phyloP scores from a whole-genome alignment of 2,329 filamentous ascomycete genomes.

The Emericellopsis cladophorae region DNA sequence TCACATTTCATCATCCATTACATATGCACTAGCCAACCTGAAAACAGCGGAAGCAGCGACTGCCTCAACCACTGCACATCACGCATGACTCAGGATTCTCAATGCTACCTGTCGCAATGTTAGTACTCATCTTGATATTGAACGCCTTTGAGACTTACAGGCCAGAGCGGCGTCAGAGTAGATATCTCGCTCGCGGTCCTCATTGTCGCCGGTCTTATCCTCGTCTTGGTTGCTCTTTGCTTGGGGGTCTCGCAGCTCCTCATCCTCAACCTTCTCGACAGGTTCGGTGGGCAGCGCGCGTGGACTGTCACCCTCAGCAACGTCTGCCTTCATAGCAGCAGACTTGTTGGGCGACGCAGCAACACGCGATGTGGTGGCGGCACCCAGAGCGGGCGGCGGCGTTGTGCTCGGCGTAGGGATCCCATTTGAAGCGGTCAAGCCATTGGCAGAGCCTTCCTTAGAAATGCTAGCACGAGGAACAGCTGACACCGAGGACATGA shows the following conservation, averaged over 20 bases:
- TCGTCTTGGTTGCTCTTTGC: constrained; percentile 52
- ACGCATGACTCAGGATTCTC: constrained; percentile 90
- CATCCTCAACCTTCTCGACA: constrained; percentile 43
- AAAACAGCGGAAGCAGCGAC: neutral
- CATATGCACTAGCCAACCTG: neutral
- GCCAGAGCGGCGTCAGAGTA: constrained; percentile 85
- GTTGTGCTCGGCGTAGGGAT: constrained; percentile 58
- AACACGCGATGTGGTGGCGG: constrained; percentile 26
- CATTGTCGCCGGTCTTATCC: constrained; percentile 58
- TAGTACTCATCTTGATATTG: constrained; percentile 8
- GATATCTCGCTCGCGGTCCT: constrained; percentile 77
- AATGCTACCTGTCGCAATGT: constrained; percentile 59
- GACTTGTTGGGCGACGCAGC: constrained; percentile 47
- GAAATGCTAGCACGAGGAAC: constrained; percentile 42
- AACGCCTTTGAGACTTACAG: constrained; percentile 45
- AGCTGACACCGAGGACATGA: constrained; percentile 44
- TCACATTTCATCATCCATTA: constrained; percentile 4
- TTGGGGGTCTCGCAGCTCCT: constrained; percentile 48
- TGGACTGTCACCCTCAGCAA: constrained; percentile 65
- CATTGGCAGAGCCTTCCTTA: constrained; percentile 31
- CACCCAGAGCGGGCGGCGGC: constrained; percentile 35
- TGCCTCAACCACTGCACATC: constrained; percentile 83
- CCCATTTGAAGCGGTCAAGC: constrained; percentile 35
- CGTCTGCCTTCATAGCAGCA: constrained; percentile 63
- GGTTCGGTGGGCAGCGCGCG: constrained; percentile 67